Evolutionary conservation across 2,329 filamentous ascomycete species (phyloP).

Genomic region (Xylariaceae sp.): DNA sequence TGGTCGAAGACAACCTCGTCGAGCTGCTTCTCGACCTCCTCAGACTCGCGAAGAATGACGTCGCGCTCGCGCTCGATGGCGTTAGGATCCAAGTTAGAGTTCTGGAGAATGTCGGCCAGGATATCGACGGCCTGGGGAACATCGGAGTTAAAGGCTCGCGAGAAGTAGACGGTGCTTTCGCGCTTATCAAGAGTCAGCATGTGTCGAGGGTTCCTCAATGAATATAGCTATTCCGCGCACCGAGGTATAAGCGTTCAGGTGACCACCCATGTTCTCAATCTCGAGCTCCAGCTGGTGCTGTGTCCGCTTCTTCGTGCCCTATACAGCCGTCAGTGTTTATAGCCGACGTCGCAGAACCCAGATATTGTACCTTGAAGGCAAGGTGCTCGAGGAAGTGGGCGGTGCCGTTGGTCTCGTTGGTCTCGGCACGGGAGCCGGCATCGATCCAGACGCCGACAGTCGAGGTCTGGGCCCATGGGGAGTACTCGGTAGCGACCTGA

Average conservation of each 20-base stretch:
- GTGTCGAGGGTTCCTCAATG: neutral
- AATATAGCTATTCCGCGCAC: slow-evolving; percentile 50
- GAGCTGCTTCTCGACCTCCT: slow-evolving; percentile 99
- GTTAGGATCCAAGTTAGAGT: slow-evolving; percentile 91
- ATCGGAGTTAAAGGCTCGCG: slow-evolving; percentile 97
- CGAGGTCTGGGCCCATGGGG: slow-evolving; percentile 95
- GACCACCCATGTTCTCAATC: slow-evolving; percentile 99
- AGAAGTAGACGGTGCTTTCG: slow-evolving; percentile 99
- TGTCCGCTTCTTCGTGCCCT: slow-evolving; percentile 90
- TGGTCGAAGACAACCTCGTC: slow-evolving; percentile 99
- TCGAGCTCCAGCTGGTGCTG: slow-evolving; percentile 98
- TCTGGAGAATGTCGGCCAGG: slow-evolving; percentile 97
- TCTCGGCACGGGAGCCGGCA: slow-evolving; percentile 96
- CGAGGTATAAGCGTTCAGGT: slow-evolving; percentile 99
- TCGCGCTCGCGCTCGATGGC: slow-evolving; percentile 97
- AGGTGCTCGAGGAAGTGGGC: slow-evolving; percentile 99
- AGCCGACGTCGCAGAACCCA: slow-evolving; percentile 1
- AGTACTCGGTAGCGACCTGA: slow-evolving; percentile 96
- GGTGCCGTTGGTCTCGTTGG: slow-evolving; percentile 96
- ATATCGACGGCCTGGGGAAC: slow-evolving; percentile 96
- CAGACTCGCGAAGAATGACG: slow-evolving; percentile 96
- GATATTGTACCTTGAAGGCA: slow-evolving; percentile 82
- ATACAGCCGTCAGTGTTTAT: slow-evolving; percentile 19
- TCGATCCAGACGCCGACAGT: slow-evolving; percentile 99
- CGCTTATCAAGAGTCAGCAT: slow-evolving; percentile 50